These are phyloP conservation scores for Trametes hirsuta DNA, from an alignment of 1,284 basidiomycete genomes.

Conservation along the genomic window DNA sequence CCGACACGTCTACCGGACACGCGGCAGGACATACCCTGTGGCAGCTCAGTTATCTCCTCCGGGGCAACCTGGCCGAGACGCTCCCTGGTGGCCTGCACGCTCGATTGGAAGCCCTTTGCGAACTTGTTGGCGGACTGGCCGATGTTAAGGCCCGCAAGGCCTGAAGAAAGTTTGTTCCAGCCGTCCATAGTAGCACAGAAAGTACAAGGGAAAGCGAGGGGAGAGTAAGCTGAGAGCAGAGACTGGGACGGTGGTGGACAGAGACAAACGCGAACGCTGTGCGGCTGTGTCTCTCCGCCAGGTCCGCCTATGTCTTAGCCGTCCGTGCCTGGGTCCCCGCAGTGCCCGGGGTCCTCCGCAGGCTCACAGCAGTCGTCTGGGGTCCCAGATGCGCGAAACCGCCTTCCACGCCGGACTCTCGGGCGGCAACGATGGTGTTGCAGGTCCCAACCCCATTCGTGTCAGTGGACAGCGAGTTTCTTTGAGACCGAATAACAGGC, in stretches of 20 bases:
- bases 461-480: too few species aligned
- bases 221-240: neutral
- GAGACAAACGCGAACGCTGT: constrained; percentile 10
- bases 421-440: too few species aligned
- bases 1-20: neutral
- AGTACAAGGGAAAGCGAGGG: constrained; percentile 7
- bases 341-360: neutral
- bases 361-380: neutral
- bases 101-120: constrained; percentile 83
- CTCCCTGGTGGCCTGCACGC: constrained; percentile 90
- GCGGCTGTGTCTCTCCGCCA: neutral
- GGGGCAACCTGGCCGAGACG: constrained; percentile 86
- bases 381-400: too few species aligned
- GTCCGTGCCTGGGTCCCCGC: neutral
- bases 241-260: constrained; percentile 3
- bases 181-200: constrained; percentile 61
- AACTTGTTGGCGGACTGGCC: constrained; percentile 73
- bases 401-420: too few species aligned
- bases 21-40: constrained; percentile 60
- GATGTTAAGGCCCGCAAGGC: constrained; percentile 63
- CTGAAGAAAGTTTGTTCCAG: constrained; percentile 71
- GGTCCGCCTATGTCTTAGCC: constrained; percentile 12
- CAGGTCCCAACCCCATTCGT: too few species aligned
- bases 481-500: too few species aligned
- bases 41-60: constrained; percentile 95